Evolutionary conservation across 106 monocot species (phyloP), one percentile per base, ranked within the genome.

Genomic region (Posidonia australis): DNA sequence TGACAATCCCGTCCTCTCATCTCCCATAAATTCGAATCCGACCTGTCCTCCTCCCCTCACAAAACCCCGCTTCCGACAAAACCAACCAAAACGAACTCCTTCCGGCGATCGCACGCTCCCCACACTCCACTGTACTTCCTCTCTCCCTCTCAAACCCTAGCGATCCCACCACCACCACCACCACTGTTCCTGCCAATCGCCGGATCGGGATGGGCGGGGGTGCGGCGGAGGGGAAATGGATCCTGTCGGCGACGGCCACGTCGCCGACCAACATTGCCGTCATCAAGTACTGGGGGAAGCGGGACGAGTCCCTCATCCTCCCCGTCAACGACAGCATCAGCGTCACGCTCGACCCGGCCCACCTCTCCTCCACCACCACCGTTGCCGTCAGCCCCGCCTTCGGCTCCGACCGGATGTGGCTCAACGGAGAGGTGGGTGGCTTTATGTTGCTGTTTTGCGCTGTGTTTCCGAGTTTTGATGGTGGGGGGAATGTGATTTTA

Each of bases 261-360:
- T 67, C 96, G 21, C 96, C 96, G 58, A 98, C 96, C 29, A 98
- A 98, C 76, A 98, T 98, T 21, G 96, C 96, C 12, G 90, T 98
- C 59, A 98, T 98, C 69, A 98, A 98, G 78, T 98, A 98, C 71
- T 90, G 96, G 90, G 96, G 96, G 22, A 98, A 98, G 83, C 82
- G 96, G 23, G 84, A 98, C 64, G 90, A 98, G 68, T 73, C 78
- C 31, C 75, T 98, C 36, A 87, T 90, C 70, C 90, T 98, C 12
- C 96, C 96, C 16, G 68, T 98, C 46, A 98, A 98, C 54, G 90
- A 85, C 26, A 90, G 87, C 80, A 90, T 98, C 72, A 98, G 96
- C 63, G 72, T 98, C 70, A 90, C 90, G 0, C 82, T 90, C 25
- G 90, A 98, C 75, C 96, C 85, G 1, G 72, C 74, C 43, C 90